Percentiles rank a stretch among this genome's conserved stretches.
Conservation (phyloP, 495 filamentous ascomycete species). For the Neurospora tetrasperma region DNA sequence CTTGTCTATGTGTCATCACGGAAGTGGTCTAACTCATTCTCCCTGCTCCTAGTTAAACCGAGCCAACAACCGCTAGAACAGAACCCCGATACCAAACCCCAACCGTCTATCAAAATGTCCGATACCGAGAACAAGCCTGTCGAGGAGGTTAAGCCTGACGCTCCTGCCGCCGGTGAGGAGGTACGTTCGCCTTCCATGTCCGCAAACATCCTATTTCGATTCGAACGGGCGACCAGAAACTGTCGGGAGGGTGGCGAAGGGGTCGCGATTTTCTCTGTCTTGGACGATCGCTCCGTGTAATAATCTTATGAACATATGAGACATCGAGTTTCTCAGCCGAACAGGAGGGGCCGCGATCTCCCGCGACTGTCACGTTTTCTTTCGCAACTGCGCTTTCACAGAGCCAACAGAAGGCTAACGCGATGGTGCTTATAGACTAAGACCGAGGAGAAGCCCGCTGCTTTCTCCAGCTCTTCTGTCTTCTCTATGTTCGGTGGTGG, state of each 20-base stretch:
- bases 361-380: not conserved
- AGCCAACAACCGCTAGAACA: not conserved
- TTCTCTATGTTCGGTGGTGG: conserved; percentile 98
- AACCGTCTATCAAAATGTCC: conserved; percentile 26
- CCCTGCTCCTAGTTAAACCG: not conserved
- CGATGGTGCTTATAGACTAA: not conserved
- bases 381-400: not conserved
- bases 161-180: conserved; percentile 44
- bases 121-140: conserved; percentile 29
- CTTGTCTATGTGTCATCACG: not conserved
- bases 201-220: not conserved
- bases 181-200: conserved; percentile 14
- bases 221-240: not conserved
- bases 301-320: not conserved
- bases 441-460: conserved; percentile 20
- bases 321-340: not conserved
- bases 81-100: not conserved
- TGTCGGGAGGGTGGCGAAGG: not conserved
- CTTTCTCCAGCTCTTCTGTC: conserved; percentile 41
- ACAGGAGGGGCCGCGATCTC: not conserved
- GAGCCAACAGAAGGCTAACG: not conserved
- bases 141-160: conserved; percentile 26
- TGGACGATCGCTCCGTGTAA: not conserved
- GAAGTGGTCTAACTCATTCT: not conserved
- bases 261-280: not conserved